These are phyloP conservation scores for Botrytis deweyae DNA, from an alignment of 2,329 filamentous ascomycete genomes.

Conservation along the genomic window DNA sequence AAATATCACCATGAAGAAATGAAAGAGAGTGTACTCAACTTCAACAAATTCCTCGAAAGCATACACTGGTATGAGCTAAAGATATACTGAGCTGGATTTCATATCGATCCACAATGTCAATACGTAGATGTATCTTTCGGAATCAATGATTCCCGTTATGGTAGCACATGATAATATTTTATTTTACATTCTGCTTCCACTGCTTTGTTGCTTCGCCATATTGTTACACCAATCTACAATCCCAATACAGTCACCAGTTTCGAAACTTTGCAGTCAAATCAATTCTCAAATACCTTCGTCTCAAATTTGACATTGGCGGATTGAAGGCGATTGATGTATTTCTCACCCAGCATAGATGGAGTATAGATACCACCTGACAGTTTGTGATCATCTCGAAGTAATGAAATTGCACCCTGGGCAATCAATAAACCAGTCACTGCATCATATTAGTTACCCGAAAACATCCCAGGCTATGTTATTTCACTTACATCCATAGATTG, in stretches of 20 bases:
- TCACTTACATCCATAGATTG: constrained; percentile 62
- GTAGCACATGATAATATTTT: neutral
- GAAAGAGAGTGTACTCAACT: neutral
- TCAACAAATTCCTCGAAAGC: neutral
- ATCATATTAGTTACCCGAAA: constrained; percentile 22
- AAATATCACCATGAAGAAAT: neutral
- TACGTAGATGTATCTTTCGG: neutral
- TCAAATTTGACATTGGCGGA: constrained; percentile 62
- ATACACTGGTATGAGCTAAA: neutral
- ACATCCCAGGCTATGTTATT: neutral
- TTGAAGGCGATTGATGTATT: constrained; percentile 62
- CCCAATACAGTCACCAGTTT: neutral
- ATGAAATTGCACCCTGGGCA: constrained; percentile 61
- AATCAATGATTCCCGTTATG: neutral
- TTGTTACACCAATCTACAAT: neutral
- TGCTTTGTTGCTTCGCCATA: neutral
- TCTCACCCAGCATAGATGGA: constrained; percentile 67
- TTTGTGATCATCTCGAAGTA: constrained; percentile 60
- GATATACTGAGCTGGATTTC: neutral
- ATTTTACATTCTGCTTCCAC: neutral
- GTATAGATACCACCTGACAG: constrained; percentile 69
- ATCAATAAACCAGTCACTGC: constrained; percentile 65
- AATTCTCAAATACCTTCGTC: constrained; percentile 46
- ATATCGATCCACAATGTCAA: neutral
- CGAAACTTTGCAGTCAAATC: neutral